A percentile compares a stretch with the other conserved stretches of the same genome.
phyloP scores from a whole-genome alignment of 2,329 filamentous ascomycete species.

The Trichoderma citrinoviride region DNA sequence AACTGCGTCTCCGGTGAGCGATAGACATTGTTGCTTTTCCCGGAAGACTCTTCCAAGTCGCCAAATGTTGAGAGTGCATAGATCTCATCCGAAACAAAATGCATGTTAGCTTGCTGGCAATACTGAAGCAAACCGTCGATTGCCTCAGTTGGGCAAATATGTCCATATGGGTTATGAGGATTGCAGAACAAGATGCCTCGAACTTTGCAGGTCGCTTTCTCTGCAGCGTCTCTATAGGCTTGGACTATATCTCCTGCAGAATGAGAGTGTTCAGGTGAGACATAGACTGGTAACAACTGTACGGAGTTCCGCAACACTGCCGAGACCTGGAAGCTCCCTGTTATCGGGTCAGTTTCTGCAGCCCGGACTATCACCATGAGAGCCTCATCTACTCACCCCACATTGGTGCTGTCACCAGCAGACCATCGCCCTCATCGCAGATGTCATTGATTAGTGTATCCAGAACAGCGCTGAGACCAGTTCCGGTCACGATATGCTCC shows the following conservation, averaged over 20 bases:
- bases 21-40: background rate
- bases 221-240: background rate
- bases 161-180: slow-evolving; percentile 17
- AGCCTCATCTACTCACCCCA: slow-evolving; percentile 3
- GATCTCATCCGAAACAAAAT: slow-evolving; percentile 19
- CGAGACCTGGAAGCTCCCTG: slow-evolving; percentile 19
- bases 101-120: slow-evolving; percentile 10
- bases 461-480: slow-evolving; percentile 5
- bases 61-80: slow-evolving; percentile 18
- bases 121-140: slow-evolving; percentile 11
- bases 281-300: slow-evolving; percentile 9
- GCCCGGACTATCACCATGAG: too few relatives aligned
- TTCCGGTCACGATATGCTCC: slow-evolving; percentile 13
- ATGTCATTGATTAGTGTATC: slow-evolving; percentile 16
- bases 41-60: background rate
- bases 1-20: background rate
- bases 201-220: background rate
- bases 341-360: background rate
- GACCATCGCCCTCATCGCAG: slow-evolving; percentile 15
- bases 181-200: slow-evolving; percentile 18
- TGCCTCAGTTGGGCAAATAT: slow-evolving; percentile 13
- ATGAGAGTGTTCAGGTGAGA: background rate
- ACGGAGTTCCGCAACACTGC: slow-evolving; percentile 14
- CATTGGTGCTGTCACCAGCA: slow-evolving; percentile 11
- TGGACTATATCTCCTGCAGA: background rate